These are phyloP conservation scores for Cryoendolithus antarcticus DNA, from an alignment of 2,329 filamentous ascomycete species.

Conservation along the genomic window DNA sequence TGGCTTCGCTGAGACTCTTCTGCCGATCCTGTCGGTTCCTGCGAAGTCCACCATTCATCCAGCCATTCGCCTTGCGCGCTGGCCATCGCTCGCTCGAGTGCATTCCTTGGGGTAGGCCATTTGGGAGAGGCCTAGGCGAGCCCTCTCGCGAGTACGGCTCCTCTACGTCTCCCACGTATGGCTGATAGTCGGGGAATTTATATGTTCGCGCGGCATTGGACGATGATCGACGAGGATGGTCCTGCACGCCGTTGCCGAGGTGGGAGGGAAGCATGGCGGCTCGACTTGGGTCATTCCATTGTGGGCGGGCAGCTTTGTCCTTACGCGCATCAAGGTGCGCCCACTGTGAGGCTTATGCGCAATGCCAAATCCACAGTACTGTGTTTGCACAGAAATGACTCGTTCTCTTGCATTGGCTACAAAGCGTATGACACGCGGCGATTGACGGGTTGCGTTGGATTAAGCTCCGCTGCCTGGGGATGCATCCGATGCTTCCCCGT, in stretches of 20 bases:
- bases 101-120: constrained; percentile 22
- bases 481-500: no score
- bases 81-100: constrained; percentile 47
- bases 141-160: constrained; percentile 3
- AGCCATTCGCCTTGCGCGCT: constrained; percentile 34
- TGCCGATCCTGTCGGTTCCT: constrained; percentile 52
- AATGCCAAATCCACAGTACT: no score
- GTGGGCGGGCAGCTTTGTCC: no score
- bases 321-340: no score
- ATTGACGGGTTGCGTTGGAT: no score
- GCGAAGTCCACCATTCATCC: constrained; percentile 28
- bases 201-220: constrained; percentile 11
- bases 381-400: no score
- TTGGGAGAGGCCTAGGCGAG: constrained; percentile 18
- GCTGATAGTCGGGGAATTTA: constrained; percentile 10
- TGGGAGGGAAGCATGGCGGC: not conserved
- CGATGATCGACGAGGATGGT: constrained; percentile 16
- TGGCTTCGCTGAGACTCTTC: constrained; percentile 78
- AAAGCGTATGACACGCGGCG: no score
- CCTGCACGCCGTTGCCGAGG: constrained; percentile 10
- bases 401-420: no score
- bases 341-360: no score
- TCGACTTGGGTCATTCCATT: no score
- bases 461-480: no score
- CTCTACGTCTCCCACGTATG: not conserved